A percentile compares a stretch with the other conserved stretches of the same genome.
Conservation (phyloP, 1,139 yeast species). For the Casaregolazyma lundiana region DNA sequence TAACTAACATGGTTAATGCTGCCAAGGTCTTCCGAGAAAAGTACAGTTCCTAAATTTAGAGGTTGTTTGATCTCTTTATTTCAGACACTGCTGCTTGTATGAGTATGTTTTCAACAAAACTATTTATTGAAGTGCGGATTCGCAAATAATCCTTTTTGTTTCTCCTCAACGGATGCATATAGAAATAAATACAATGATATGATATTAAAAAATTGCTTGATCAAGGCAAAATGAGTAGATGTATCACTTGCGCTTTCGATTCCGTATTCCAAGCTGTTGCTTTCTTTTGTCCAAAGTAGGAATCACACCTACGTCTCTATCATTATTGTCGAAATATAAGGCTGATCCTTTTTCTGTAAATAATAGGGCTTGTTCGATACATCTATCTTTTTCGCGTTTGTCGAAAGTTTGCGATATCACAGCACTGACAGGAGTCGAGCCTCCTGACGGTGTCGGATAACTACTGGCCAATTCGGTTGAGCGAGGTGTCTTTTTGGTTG, state of each 20-base stretch:
- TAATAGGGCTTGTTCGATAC: constrained; percentile 25
- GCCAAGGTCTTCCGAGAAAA: constrained; percentile 87
- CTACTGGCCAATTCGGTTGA: constrained; percentile 9
- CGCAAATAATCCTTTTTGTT: constrained; percentile 1
- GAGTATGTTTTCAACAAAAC: constrained; percentile 24
- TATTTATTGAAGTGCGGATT: constrained; percentile 10
- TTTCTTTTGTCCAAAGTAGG: constrained; percentile 9
- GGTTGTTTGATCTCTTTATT: constrained; percentile 7
- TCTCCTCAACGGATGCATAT: constrained; percentile 24
- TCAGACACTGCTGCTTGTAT: constrained; percentile 8
- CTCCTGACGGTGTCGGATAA: constrained; percentile 12
- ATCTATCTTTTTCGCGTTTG: constrained; percentile 21
- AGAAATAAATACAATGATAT: constrained; percentile 2
- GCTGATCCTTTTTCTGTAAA: constrained; percentile 20
- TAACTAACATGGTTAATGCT: constrained; percentile 98
- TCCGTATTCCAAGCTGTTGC: neutral
- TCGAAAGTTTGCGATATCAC: constrained; percentile 13
- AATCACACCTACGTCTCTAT: constrained; percentile 11
- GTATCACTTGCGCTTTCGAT: neutral
- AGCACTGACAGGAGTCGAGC: constrained; percentile 12
- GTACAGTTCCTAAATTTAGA: constrained; percentile 23
- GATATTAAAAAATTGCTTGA: constrained; percentile 3
- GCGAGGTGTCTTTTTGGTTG: constrained; percentile 11
- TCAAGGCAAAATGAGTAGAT: neutral
- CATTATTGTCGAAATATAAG: constrained; percentile 18